Conservation (phyloP, 2,329 filamentous ascomycete species). For the Graphilbum sp. region DNA sequence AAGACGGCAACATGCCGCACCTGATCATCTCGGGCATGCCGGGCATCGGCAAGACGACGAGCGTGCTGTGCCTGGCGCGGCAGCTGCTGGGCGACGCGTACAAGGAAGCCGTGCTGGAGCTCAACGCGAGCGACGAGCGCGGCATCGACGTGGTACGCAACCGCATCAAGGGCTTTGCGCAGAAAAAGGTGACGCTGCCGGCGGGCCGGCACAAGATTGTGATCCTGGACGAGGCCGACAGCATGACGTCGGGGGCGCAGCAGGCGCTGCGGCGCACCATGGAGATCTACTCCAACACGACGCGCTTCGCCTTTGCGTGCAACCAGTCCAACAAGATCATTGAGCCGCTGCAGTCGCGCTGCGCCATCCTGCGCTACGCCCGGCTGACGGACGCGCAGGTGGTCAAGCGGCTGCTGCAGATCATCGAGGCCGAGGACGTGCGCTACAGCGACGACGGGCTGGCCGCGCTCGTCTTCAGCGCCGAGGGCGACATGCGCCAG, state of each 20-base stretch:
- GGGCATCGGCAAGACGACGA: constrained; percentile 96
- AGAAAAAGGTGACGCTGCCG: constrained; percentile 95
- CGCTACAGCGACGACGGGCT: constrained; percentile 85
- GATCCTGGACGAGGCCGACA: constrained; percentile 95
- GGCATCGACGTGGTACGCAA: constrained; percentile 96
- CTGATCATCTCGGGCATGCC: constrained; percentile 99
- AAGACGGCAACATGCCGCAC: constrained; percentile 98
- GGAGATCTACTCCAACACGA: constrained; percentile 97
- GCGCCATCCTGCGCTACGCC: constrained; percentile 87
- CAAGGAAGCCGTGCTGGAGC: constrained; percentile 90
- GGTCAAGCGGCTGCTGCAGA: constrained; percentile 77
- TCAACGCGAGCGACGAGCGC: constrained; percentile 93
- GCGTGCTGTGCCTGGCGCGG: constrained; percentile 78
- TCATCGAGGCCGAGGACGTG: constrained; percentile 83
- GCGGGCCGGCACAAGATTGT: constrained; percentile 86
- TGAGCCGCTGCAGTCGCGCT: constrained; percentile 92
- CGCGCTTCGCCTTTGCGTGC: constrained; percentile 92
- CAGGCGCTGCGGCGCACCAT: constrained; percentile 90
- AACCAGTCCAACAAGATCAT: constrained; percentile 99
- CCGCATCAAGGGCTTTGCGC: constrained; percentile 93
- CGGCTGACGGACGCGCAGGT: constrained; percentile 86
- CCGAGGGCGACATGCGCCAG: constrained; percentile 96
- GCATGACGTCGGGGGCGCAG: constrained; percentile 93
- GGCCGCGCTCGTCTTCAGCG: constrained; percentile 90
- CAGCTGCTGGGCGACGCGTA: constrained; percentile 86